Base-by-base conservation (phyloP, 2,329 filamentous ascomycete genomes). In the Lizonia empirigonia region DNA sequence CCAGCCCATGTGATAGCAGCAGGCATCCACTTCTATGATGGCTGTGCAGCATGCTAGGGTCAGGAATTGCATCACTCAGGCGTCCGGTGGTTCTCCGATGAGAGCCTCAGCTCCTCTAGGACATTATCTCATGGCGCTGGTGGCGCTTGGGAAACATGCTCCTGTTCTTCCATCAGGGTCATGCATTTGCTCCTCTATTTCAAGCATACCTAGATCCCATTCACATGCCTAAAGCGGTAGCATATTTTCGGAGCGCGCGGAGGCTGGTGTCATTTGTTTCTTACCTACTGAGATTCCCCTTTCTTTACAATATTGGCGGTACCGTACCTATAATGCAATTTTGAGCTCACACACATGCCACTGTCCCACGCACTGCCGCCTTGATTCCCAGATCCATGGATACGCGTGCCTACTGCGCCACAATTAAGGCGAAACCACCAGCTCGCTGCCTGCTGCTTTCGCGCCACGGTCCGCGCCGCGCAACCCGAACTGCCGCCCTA, bases 61-160 rank as follows among this genome's bases (percentile, higher is more conserved):
- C 53, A 50, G 50, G 52, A 41, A 52, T 52, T 58, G 55, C 60
- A 60, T 58, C 40, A 60, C 45, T 44, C 16, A 48, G 57, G 52
- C 49, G 56, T 57, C 49, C 29, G 26, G 20, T 12, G 36, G 35
- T 41, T 38, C n/a, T 26, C 26, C 6, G 13, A 15, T 4, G 13
- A 15, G 18, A 33, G 33, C 33, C 19, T 22, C 15, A 35, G 13
- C 20, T 2, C 18, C 33, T 22, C 4, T 13, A n/a, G 9, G 18
- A 4, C 30, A n/a, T 12, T 6, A 23, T 15, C 13, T 36, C 22
- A 13, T 10, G n/a, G 24, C 10, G 19, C 2, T 19, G n/a, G 34
- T 7, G 32, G 8, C 6, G 19, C 7, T 18, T 18, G 12, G 2
- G 8, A 6, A 12, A 26, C 12, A 15, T 23, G 22, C 18, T 24